Evolutionary conservation across 768 basidiomycete genomes (phyloP).

Genomic region (Tephrocybe sp.): DNA sequence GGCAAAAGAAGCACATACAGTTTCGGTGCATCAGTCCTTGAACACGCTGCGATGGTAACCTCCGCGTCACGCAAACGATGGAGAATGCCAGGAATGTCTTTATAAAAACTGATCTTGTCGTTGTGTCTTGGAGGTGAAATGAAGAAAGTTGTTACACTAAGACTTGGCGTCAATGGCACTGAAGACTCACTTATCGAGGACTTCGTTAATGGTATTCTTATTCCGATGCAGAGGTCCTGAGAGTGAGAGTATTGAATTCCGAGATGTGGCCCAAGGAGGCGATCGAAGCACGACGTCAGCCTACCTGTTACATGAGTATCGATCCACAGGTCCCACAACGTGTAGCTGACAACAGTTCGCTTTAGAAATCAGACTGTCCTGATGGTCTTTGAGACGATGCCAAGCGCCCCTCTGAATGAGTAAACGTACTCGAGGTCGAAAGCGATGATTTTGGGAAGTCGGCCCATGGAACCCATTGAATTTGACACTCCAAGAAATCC

Average conservation of each 20-base stretch:
- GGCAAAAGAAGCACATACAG: conserved; percentile 47
- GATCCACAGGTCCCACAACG: conserved; percentile 87
- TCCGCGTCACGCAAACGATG: conserved; percentile 50
- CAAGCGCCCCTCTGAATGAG: not conserved
- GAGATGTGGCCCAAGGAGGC: not conserved
- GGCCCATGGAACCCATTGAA: conserved; percentile 7
- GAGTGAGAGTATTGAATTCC: not conserved
- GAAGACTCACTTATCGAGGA: conserved; percentile 46
- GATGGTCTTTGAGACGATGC: not conserved
- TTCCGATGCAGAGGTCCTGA: conserved; percentile 56
- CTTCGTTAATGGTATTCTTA: conserved; percentile 42
- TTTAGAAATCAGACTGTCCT: not conserved
- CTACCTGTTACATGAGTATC: conserved; percentile 72
- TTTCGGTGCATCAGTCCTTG: conserved; percentile 65
- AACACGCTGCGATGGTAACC: conserved; percentile 69
- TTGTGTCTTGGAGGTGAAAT: conserved; percentile 42
- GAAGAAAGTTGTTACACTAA: no score
- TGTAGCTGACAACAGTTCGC: conserved; percentile 52
- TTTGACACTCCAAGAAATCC: not conserved
- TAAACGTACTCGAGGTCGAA: conserved; percentile 76
- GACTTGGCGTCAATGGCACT: no score
- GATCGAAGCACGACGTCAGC: not conserved
- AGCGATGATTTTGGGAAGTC: conserved; percentile 60
- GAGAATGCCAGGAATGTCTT: conserved; percentile 74
- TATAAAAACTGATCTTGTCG: conserved; percentile 66